Evolutionary conservation across 2,329 filamentous ascomycete genomes (phyloP), one percentile per base, ranked within the genome.

Genomic region (Hymenotorrendiella dingleyae): DNA sequence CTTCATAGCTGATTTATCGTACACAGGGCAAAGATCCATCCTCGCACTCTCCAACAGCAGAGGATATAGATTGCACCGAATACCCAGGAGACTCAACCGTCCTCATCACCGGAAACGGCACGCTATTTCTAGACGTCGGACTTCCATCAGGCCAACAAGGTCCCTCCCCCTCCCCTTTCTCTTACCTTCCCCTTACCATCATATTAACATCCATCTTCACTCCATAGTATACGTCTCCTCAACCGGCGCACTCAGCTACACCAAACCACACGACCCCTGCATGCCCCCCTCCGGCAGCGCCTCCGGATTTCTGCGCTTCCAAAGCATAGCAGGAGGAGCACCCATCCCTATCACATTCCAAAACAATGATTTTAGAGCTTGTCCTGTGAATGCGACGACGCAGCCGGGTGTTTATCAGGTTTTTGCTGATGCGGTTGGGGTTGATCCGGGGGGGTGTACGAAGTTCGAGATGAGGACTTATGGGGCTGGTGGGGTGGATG

Each of bases 161-260:
- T 40, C 38, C 6, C 24, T 34, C 9, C 3, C 21, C 14, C 21
- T 7, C 14, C 16, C 16, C 3, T 10, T 17, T 11, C n/a, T n/a
- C n/a, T n/a, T n/a, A n/a, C n/a, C n/a, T n/a, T n/a, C n/a, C n/a
- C n/a, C n/a, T n/a, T n/a, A 3, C 36, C 29, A 28, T 28, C 23
- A 21, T n/a, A 27, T 8, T 27, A 8, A 27, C n/a, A n/a, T 8
- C n/a, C 24, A 27, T 27, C 24, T 27, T n/a, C 5, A 80, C 24
- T 21, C 78, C 84, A 53, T 62, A 68, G 42, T 82, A 51, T 84
- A 77, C 60, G 68, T 83, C 41, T 65, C 64, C 3, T 65, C 71
- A 4, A 60, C 67, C 20, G 81, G 79, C 6, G 64, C 68, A 9
- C 60, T 84, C 45, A 65, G 68, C 43, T 84, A 75, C 63, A 76